Percentiles rank a stretch among this genome's conserved stretches.
Evolutionary conservation across 2,329 filamentous ascomycete species (phyloP).

Genomic region (Trichoderma koningiopsis): DNA sequence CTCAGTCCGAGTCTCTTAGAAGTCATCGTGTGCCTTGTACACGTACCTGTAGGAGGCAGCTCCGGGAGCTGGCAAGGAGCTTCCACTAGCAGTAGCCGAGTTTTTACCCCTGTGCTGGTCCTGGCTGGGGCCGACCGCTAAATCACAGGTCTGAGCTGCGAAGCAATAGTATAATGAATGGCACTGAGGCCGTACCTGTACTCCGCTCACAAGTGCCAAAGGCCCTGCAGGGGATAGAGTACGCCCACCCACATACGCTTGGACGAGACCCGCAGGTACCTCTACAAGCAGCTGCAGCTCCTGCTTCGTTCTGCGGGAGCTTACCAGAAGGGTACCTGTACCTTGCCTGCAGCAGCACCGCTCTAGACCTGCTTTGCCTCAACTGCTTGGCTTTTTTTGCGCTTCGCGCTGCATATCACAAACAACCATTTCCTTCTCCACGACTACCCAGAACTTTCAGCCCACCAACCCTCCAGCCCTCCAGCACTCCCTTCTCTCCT

Average conservation of each 20-base stretch:
- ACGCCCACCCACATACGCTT: neutral
- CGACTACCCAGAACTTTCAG: slow-evolving; percentile 9
- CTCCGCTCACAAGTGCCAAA: neutral
- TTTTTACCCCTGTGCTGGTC: neutral
- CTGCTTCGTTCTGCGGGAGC: neutral
- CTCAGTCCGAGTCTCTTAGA: neutral
- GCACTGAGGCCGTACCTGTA: neutral
- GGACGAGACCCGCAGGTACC: neutral
- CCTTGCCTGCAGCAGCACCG: slow-evolving; percentile 2
- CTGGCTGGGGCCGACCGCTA: neutral
- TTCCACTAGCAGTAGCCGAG: slow-evolving; percentile 21
- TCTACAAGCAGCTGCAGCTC: neutral
- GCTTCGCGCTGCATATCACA: slow-evolving; percentile 25
- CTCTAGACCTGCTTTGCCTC: slow-evolving; percentile 11
- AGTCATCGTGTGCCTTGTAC: slow-evolving; percentile 1
- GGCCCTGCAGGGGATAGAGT: neutral
- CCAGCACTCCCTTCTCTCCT: slow-evolving; percentile 19
- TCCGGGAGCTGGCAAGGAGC: slow-evolving; percentile 19
- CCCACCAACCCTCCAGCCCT: neutral
- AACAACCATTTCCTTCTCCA: slow-evolving; percentile 20
- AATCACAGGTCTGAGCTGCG: neutral
- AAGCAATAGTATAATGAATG: neutral
- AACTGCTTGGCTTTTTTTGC: slow-evolving; percentile 17
- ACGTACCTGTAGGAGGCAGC: neutral
- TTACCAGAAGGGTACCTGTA: slow-evolving; percentile 13